Base-by-base conservation (phyloP, 148 eudicot genomes). In the Vaccinium corymbosum region DNA sequence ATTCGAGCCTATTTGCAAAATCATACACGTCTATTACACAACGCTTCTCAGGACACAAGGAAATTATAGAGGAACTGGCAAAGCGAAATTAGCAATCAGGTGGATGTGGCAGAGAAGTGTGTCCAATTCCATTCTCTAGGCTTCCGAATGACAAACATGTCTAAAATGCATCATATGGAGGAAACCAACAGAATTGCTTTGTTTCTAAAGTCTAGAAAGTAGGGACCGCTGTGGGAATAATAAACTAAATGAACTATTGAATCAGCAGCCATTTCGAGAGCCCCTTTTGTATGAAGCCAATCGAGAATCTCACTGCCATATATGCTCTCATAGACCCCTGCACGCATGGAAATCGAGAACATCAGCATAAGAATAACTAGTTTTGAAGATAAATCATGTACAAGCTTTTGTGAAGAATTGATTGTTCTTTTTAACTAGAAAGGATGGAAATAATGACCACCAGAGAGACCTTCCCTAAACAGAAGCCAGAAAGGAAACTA, bases 281-380 rank as follows among this genome's bases (percentile, higher is more conserved):
- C 14, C 76, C 46, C 76, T 49, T 16, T 66, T 7, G 57, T 27
- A 81, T 15, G 75, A 53, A 81, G 57, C 75, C 56, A 50, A 81
- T 49, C 59, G 27, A 81, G 46, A 48, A 81, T 66, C 8, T 66
- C n/a, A 25, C 46, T 27, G 52, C 8, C 49, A 27, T 19, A 19
- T 51, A 12, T 19, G 29, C 49, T 82, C 78, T 82, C 78, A 81
- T 22, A 81, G 50, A 70, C 84, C 84, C 84, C 84, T 82, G 84
- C 84, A 81, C 12, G 6, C 35, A 32, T 29, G 13, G 32, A 52
- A 82, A 70, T 70, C 50, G 52, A 70, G 29, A 42, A 29, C 50
- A 0, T 81, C 25, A 81, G 50, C 64, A 70, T 25, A 70, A 9
- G 12, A 81, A 61, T 32, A 70, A 27, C 61, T 12, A 29, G 48